Base-by-base conservation (phyloP, 768 basidiomycete species). In the Phylloporus sp. region DNA sequence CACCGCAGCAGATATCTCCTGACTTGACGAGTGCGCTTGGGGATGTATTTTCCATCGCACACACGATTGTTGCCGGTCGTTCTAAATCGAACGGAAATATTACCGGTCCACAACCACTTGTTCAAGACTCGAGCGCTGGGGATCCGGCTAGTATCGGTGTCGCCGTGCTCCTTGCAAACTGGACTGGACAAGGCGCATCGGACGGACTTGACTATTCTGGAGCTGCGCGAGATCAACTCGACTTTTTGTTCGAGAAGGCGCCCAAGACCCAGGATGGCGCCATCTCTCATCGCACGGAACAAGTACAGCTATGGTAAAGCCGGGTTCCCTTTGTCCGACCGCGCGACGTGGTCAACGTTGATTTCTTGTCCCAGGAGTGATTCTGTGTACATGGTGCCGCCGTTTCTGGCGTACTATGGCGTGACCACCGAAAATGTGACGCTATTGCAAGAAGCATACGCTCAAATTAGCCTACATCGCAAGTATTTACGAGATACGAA, bases 331-430 rank as follows among this genome's bases (percentile, higher is more conserved):
- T 49, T 29, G 3, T 10, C 11, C 32, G 7, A 26, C 3, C 15
- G 1, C 2, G 4, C 13, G 24, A 41, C 38, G 8, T 11, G 6
- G 6, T 20, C 4, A 34, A 22, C 32, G 26, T 42, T 47, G 21
- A 17, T 23, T 29, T 28, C 15, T 1, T 41, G 31, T 33, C 13
- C 9, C 10, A 88, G 87, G 86, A 79, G 79, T 42, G 89, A 91
- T 61, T 90, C 75, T 42, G 75, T 86, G 11, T 90, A 83, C 62
- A 90, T 90, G 90, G 84, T 84, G 0, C 90, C 90, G 1, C 87
- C 89, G 0, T 94, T 91, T 62, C 66, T 93, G 9, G 88, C 90
- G 0, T 91, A 90, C 64, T 90, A 90, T 61, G 92, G 86, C 31
- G 78, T 79, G 10, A 52, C 71, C 26, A 79, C 79, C 0, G 53